Conservation (phyloP, 139 green algal genomes). For the Haematococcus lacustris region DNA sequence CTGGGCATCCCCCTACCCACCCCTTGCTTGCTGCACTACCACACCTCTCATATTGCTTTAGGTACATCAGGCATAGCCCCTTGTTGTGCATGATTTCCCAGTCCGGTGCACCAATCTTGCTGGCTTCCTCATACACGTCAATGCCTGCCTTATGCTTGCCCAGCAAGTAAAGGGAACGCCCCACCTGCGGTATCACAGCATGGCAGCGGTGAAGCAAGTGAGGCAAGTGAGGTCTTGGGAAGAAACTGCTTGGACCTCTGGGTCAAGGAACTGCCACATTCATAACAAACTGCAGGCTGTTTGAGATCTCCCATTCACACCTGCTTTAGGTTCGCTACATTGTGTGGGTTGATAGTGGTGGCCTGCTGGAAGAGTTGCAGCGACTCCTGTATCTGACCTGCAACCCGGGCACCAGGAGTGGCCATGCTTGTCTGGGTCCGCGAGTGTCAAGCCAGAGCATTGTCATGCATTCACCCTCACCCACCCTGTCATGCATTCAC, state of each 20-base stretch:
- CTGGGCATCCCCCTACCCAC: not conserved
- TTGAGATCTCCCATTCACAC: slow-evolving; percentile 9
- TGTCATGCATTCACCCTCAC: too few relatives aligned
- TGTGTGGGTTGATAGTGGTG: slow-evolving; percentile 59
- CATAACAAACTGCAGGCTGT: not conserved
- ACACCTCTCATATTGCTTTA: slow-evolving; percentile 34
- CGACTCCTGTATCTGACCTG: slow-evolving; percentile 63
- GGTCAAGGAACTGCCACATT: not conserved
- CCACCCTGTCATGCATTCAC: too few relatives aligned
- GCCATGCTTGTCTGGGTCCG: too few relatives aligned
- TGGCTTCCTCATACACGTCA: slow-evolving; percentile 70
- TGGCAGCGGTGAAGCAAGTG: not conserved
- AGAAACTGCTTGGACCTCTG: not conserved
- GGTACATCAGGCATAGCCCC: slow-evolving; percentile 59
- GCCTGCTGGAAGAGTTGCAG: slow-evolving; percentile 68
- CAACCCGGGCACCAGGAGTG: too few relatives aligned
- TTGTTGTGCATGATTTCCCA: slow-evolving; percentile 78
- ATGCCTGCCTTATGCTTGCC: slow-evolving; percentile 63
- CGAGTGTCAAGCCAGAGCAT: too few relatives aligned
- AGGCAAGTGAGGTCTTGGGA: not conserved
- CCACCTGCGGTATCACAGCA: slow-evolving; percentile 42
- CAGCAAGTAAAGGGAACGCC: slow-evolving; percentile 59
- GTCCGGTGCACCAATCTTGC: slow-evolving; percentile 48
- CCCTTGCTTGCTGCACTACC: not conserved
- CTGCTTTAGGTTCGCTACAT: slow-evolving; percentile 66